Evolutionary conservation across 2,329 filamentous ascomycete genomes (phyloP).

Genomic region (Colletotrichum nymphaeae): DNA sequence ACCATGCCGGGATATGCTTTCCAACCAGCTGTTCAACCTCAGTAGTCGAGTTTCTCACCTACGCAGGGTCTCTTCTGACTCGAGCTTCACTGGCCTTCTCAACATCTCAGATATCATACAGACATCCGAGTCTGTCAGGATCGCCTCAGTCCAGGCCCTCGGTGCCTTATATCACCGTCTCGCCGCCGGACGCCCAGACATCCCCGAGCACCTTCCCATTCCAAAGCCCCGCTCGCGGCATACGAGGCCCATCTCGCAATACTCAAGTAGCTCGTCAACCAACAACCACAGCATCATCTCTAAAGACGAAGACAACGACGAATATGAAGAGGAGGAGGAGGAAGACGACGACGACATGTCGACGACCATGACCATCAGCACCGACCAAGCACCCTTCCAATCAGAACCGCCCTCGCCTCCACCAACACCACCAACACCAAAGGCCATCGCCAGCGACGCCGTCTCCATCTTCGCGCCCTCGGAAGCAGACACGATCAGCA

Average conservation of each 20-base stretch:
- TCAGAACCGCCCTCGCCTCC: constrained; percentile 47
- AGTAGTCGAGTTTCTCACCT: constrained; percentile 42
- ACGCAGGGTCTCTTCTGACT: constrained; percentile 36
- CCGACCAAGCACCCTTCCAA: constrained; percentile 40
- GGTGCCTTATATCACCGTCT: constrained; percentile 50
- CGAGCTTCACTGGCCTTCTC: constrained; percentile 38
- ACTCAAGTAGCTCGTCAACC: not conserved
- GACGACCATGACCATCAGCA: constrained; percentile 39
- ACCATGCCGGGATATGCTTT: constrained; percentile 43
- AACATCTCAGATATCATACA: constrained; percentile 47
- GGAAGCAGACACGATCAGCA: constrained; percentile 20
- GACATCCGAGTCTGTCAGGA: constrained; percentile 48
- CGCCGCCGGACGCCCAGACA: constrained; percentile 41
- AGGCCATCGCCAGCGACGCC: constrained; percentile 37
- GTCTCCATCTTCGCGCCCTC: constrained; percentile 37
- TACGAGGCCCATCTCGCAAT: constrained; percentile 1
- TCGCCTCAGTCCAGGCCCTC: constrained; percentile 46
- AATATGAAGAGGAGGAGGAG: constrained; percentile 34
- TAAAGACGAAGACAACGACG: not conserved
- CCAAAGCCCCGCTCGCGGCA: constrained; percentile 38
- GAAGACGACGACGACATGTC: constrained; percentile 41
- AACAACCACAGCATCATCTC: constrained; percentile 16
- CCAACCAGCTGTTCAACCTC: constrained; percentile 41
- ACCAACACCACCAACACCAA: constrained; percentile 39
- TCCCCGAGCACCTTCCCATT: constrained; percentile 43